Evolutionary conservation across 2,329 filamentous ascomycete genomes (phyloP), one percentile per base, ranked within the genome.

Genomic region (Aureobasidium namibiae): DNA sequence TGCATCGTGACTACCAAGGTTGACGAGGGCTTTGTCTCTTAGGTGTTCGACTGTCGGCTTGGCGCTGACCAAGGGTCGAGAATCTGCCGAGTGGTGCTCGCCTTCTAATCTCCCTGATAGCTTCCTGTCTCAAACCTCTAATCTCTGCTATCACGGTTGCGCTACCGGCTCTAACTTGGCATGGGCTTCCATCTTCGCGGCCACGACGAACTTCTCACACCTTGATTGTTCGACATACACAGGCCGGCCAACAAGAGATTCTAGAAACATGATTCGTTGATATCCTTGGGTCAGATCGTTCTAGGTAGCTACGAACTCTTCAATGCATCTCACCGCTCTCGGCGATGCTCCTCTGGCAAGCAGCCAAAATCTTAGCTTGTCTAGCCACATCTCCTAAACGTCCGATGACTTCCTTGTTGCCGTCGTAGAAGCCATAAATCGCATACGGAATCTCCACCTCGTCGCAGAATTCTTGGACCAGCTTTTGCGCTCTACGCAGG

Each of bases 371-470:
- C 36, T 58, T 61, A 4, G 64, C 64, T 49, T 65, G 64, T 42
- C 64, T 85, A 26, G 87, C 86, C 1, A 96, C 86, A 67, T 96
- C 89, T 3, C 83, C 87, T 50, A 96, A 77, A 45, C 84, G 80
- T 16, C 87, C 80, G 66, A 96, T 82, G 13, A 96, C 90, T 65
- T 89, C 80, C 72, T 86, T 86, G 71, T 94, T 96, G 6, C 90
- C 88, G 65, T 90, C 84, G 18, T 89, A 82, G 69, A 96, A 96
- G 1, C 89, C 90, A 68, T 92, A 92, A 56, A 94, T 79, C 6
- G 90, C 87, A 68, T 96, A 96, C 1, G 89, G 89, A 60, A 96
- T 89, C 16, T 83, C 85, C 0, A 90, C 89, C 26, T 95, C 90
- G 48, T 83, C 77, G 67, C 90, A 95, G 67, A 95, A 95, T 46